Percentiles rank a stretch among this genome's conserved stretches.
Conservation (phyloP, 2,329 filamentous ascomycete species). For the Ascochyta viciae-villosae region DNA sequence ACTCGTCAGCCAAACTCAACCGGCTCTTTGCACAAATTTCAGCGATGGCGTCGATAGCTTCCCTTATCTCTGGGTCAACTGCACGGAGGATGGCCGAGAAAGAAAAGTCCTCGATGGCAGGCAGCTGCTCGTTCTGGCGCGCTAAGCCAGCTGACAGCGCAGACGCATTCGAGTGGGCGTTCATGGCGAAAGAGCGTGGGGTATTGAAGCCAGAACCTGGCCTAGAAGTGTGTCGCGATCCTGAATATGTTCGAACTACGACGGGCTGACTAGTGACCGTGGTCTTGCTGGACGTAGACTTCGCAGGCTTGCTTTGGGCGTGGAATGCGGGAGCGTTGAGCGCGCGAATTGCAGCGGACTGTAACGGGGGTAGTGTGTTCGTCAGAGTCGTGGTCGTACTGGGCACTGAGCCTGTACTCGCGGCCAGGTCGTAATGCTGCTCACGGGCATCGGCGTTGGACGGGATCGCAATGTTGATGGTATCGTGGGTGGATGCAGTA, state of each 20-base stretch:
- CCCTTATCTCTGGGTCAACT: slow-evolving; percentile 65
- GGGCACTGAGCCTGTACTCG: slow-evolving; percentile 43
- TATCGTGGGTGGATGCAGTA: slow-evolving; percentile 26
- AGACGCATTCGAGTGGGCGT: slow-evolving; percentile 33
- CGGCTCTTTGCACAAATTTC: slow-evolving; percentile 68
- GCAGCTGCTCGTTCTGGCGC: slow-evolving; percentile 42
- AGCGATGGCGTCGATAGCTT: slow-evolving; percentile 67
- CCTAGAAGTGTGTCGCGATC: slow-evolving; percentile 43
- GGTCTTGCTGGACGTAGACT: slow-evolving; percentile 48
- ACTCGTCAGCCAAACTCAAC: slow-evolving; percentile 68
- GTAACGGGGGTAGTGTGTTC: slow-evolving; percentile 46
- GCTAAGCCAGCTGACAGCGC: slow-evolving; percentile 42
- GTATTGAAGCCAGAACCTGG: slow-evolving; percentile 42
- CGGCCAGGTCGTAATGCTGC: slow-evolving; percentile 38
- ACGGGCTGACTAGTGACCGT: slow-evolving; percentile 54
- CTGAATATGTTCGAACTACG: slow-evolving; percentile 53
- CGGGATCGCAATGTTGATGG: slow-evolving; percentile 11
- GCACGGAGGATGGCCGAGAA: slow-evolving; percentile 63
- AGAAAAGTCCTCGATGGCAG: slow-evolving; percentile 61
- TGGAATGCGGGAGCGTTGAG: slow-evolving; percentile 50
- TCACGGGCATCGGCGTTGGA: slow-evolving; percentile 34
- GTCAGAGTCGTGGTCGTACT: slow-evolving; percentile 47
- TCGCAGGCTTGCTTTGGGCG: slow-evolving; percentile 41
- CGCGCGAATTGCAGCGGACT: slow-evolving; percentile 48
- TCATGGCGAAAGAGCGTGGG: slow-evolving; percentile 44